Base-by-base conservation (phyloP, 768 basidiomycete species). In the Kwoniella heveanensis region DNA sequence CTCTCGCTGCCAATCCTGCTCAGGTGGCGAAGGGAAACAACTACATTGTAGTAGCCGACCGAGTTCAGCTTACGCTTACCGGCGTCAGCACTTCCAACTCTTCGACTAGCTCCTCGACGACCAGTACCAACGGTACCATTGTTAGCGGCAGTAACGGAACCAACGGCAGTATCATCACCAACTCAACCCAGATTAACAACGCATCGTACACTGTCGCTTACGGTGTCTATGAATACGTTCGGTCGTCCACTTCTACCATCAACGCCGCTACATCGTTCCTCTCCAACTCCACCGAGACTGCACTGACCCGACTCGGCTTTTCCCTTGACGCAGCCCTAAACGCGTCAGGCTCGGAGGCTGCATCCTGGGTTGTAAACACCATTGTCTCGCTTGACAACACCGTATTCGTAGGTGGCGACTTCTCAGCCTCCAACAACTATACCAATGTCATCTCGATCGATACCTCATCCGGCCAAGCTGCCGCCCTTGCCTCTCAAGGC, bases 151-250 rank as follows among this genome's bases (percentile, higher is more conserved):
- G 79, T 26, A 73, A 61, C 49, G 70, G 66, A 19, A 67, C 76
- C 13, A 80, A 76, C 47, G 76, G 80, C 1, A 78, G 81, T 25
- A 71, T 77, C 13, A 36, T 79, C 72, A 57, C 66, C 46, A 64
- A 67, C 24, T 63, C 69, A 6, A 69, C 65, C 36, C n/a, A 47
- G 24, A 52, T 53, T 48, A 66, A 55, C 57, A 70, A 70, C 54
- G 50, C 65, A 9, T 61, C 69, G 10, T 61, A 60, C 15, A 56
- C 66, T 8, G 82, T 77, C 22, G 87, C 87, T 1, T 93, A 91
- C 73, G 95, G 95, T 13, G 88, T 96, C 70, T 88, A 90, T 67
- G 95, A 98, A 78, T 98, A 90, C 90, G 86, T 88, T 24, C 80
- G 88, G 30, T 80, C 73, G 21, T 49, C 59, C 25, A 58, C 81